Evolutionary conservation across 169 alveolate species (phyloP).

Genomic region (Perkinsus olseni): DNA sequence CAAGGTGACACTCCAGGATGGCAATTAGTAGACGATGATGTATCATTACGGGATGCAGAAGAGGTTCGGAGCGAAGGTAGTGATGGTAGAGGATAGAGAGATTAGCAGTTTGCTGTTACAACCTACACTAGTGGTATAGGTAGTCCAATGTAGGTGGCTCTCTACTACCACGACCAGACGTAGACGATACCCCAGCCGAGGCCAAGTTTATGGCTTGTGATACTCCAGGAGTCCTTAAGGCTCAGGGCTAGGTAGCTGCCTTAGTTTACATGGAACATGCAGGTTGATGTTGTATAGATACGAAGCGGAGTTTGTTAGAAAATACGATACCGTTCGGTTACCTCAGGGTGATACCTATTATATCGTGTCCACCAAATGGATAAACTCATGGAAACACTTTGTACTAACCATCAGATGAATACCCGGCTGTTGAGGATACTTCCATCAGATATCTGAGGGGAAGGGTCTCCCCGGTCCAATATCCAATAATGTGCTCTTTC

Average conservation of each 20-base stretch:
- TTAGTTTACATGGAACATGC: background rate
- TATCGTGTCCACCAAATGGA: background rate
- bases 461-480: background rate
- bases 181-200: background rate
- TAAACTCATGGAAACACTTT: background rate
- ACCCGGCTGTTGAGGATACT: background rate
- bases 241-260: background rate
- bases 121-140: too few relatives aligned
- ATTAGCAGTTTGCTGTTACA: too few relatives aligned
- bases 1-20: background rate
- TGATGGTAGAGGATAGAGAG: too few relatives aligned
- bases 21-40: background rate
- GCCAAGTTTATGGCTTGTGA: background rate
- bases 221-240: background rate
- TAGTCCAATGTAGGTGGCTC: background rate
- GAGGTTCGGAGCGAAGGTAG: background rate
- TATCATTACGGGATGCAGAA: background rate
- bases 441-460: background rate
- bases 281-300: background rate
- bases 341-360: background rate
- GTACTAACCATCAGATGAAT: background rate
- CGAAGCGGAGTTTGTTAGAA: background rate
- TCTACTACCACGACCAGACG: background rate
- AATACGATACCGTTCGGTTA: background rate
- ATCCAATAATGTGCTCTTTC: background rate